Evolutionary conservation across 192 early-diverging fungal genomes (phyloP).

Genomic region (Linnemannia exigua): DNA sequence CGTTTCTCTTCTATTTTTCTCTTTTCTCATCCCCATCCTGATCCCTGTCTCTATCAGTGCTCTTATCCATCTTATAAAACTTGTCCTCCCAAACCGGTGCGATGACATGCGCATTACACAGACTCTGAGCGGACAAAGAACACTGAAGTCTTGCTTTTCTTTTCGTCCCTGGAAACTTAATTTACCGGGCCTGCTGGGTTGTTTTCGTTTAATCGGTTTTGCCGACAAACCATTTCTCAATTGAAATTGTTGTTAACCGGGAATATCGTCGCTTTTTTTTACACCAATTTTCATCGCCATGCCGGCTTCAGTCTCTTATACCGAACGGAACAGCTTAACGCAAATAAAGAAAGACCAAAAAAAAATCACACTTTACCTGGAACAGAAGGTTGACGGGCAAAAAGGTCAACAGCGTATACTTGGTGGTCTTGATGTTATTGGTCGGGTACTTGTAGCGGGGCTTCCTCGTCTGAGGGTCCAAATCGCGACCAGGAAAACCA

Average conservation of each 20-base stretch:
- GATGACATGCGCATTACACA: neutral
- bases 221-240: neutral
- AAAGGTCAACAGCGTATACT: constrained; percentile 60
- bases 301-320: neutral
- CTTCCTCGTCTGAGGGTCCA: constrained; percentile 46
- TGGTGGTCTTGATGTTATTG: constrained; percentile 63
- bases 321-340: neutral
- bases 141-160: neutral
- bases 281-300: neutral
- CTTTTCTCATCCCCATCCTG: neutral
- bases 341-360: neutral
- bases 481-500: constrained; percentile 50
- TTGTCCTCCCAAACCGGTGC: neutral
- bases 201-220: constrained; percentile 10
- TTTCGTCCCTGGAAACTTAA: neutral
- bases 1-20: neutral
- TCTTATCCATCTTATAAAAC: no score
- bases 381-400: constrained; percentile 56
- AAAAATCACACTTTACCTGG: constrained; percentile 54
- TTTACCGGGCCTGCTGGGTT: neutral
- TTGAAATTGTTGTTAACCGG: neutral
- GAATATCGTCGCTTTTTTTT: neutral
- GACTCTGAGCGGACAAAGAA: neutral
- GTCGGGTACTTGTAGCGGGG: constrained; percentile 63
- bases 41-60: neutral